Evolutionary conservation across 441 rosid species (phyloP), one percentile per base, ranked within the genome.

Genomic region (Syzygium syzygioides): DNA sequence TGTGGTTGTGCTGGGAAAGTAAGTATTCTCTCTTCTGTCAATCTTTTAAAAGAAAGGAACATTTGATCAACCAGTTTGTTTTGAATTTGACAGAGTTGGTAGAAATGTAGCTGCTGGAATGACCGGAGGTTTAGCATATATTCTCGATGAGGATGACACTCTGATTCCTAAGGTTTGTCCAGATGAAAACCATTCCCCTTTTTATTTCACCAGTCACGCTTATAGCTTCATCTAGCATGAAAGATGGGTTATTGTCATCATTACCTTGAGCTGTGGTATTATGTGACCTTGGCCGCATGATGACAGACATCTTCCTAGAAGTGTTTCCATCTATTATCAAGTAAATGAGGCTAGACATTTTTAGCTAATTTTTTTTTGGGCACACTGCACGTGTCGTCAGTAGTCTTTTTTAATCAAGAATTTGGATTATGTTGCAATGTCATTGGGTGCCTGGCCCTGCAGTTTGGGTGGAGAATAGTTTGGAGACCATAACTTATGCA

Each of bases 41-140:
- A 28, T 34, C 89, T 54, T 14, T 32, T n/a, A 55, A 62, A 55
- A 80, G 84, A 62, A 53, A 15, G 25, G 62, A 56, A 25, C n/a
- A 15, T 23, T 28, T 68, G 37, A 88, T 71, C 86, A 23, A 68
- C 56, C n/a, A 85, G 68, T 60, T 76, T 54, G 34, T 89, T 87
- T 86, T 90, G 2, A 85, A 68, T 93, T 90, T 93, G 86, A 89
- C 95, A 98, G 99, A 89, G 99, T 97, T 90, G 99, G 99, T 87
- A 94, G 99, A 94, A 98, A 96, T 88, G 99, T 98, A 85, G 98
- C 98, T 91, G 99, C 99, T 55, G 98, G 99, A 89, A 98, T 98
- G 99, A 96, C 99, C 4, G 99, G 99, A 91, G 99, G 99, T 60
- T 92, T 98, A 94, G 95, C 99, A 54, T 98, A 98, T 91, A 92